Base-by-base conservation (phyloP, 2,329 filamentous ascomycete species). In the Blastomyces gilchristii region DNA sequence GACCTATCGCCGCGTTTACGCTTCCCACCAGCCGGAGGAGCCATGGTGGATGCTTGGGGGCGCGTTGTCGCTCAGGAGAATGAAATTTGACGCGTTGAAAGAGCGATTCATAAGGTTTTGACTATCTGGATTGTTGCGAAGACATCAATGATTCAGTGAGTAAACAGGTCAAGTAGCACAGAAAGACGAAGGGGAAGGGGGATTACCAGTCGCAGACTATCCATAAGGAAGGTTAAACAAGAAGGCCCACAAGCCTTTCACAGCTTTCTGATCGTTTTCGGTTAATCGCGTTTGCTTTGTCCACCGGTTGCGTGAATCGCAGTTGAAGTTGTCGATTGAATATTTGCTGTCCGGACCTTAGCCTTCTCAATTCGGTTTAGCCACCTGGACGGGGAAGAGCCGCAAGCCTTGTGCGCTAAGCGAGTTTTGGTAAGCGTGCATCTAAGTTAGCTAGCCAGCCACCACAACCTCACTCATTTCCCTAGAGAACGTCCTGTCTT, bases 1-100 rank as follows among this genome's bases (percentile, higher is more conserved):
- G 73, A 73, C 68, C 78, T 72, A 62, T 80, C 78, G 62, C 69
- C 71, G 71, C 78, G 73, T 77, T 86, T 86, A 66, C 84, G 79
- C 77, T 86, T 87, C 62, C 77, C 75, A 67, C 75, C 75, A 62
- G 73, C 74, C 67, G 73, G 74, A 67, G 79, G 81, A 72, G 81
- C 76, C 82, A 84, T 84, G 71, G 66, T 71, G 68, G 69, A 69
- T 62, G 69, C 60, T 47, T 65, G 64, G 60, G 58, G 65, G 67
- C 65, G 68, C 60, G 69, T 68, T 68, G 63, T 69, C 66, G 63
- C 68, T 66, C 71, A 67, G 69, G 68, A 68, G 65, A 66, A 68
- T 67, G 65, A 69, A 67, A 64, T 69, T 63, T 66, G 69, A 65
- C 69, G 60, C 54, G 63, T 66, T 67, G 63, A 71, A 66, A 65